Base-by-base conservation (phyloP, 1,139 yeast genomes). In the Hansenula anomala region DNA sequence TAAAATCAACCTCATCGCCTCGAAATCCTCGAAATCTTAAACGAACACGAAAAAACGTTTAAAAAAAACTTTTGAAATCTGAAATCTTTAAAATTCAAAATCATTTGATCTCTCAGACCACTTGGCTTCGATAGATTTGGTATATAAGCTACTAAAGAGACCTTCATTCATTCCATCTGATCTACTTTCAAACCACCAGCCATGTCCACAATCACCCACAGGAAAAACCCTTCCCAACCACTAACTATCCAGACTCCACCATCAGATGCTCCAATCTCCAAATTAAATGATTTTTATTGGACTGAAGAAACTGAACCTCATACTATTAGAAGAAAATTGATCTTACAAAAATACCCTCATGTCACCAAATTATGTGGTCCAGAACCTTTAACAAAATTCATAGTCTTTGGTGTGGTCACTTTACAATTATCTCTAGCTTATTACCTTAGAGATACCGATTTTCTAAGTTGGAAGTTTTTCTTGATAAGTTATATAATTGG, bases 261-360 rank as follows among this genome's bases (percentile, higher is more conserved):
- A 9, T 43, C 59, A 1, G 51, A 49, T 28, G 48, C 54, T 4
- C 49, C 57, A 1, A 45, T 57, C 22, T 51, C 51, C 30, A 45
- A 44, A 34, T 50, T 63, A 25, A 59, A 63, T 36, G 87, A 82
- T 48, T 89, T 84, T 59, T 84, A 82, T 62, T 86, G 96, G 92
- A 87, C 96, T 1, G 75, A 75, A 40, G 85, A 78, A 38, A 72
- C 72, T 34, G 96, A 89, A 56, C 96, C 96, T 3, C 97, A 89
- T 56, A 76, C 81, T 6, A 56, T 72, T 4, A 69, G 97, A 47
- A 71, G 97, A 45, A 82, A 80, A 60, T 72, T 70, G 45, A 89
- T 89, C 45, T 65, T 89, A 51, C 73, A 76, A 49, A 78, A 76
- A 37, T 77, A 89, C 54, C 97, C 97, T 1, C 81, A 88, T 47